Base-by-base conservation (phyloP, 352 stramenopile genomes). In the Globisporangium mamillatum region DNA sequence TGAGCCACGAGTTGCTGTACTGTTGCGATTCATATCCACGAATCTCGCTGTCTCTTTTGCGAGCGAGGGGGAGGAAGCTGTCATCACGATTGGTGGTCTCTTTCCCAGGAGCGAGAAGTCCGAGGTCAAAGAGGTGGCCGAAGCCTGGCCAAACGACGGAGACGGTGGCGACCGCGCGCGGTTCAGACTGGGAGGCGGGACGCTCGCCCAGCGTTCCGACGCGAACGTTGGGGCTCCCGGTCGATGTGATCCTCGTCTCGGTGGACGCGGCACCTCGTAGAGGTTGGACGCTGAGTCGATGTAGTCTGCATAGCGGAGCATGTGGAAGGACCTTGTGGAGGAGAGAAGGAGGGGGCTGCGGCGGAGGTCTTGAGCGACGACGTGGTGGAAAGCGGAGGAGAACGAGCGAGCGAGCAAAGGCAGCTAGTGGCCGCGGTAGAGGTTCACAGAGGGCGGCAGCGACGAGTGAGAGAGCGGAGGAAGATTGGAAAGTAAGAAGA, bases 201-300 rank as follows among this genome's bases (percentile, higher is more conserved):
- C 7, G 18, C 25, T 54, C 4, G 18, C 9, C 46, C 46, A 54
- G 18, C 4, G 46, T 24, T 25, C 8, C 6, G 46, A 0, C 4
- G 14, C 22, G 36, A 32, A 55, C 24, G 12, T 9, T 27, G 27
- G 27, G 3, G 14, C 24, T 14, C 38, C 67, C 70, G 60, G 70
- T 52, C 70, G 72, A 63, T 79, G 73, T 8, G 66, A 75, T 1
- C 73, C 73, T 41, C 73, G 73, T 24, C 73, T 64, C 3, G 73
- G 70, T 20, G 70, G 70, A 41, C 73, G 73, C 10, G 73, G 70
- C 36, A 68, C 63, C 63, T 74, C 73, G 67, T 79, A 79, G 58
- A 66, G 44, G 59, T 79, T 79, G 32, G 72, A 64, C 22, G 63
- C 53, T 12, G 63, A 25, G 24, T 68, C 63, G 36, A 68, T 56